phyloP scores from a whole-genome alignment of 441 rosid genomes.

The Gossypium armourianum region DNA sequence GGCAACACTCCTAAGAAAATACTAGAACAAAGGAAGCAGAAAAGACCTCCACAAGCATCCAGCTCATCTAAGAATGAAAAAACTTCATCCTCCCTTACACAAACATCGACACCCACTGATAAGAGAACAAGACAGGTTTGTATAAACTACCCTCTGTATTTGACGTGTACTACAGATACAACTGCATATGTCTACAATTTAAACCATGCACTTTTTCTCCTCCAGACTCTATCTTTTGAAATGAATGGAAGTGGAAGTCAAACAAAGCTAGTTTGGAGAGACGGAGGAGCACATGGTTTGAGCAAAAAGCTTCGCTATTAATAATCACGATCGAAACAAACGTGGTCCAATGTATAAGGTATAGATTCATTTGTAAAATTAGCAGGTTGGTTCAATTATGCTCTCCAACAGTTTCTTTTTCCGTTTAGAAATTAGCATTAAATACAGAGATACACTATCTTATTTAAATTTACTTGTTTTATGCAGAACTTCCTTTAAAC shows the following conservation, averaged over 20 bases:
- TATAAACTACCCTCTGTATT: constrained; percentile 10
- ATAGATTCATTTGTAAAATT: constrained; percentile 11
- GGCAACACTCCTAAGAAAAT: constrained; percentile 34
- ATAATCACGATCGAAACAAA: constrained; percentile 16
- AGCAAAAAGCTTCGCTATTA: constrained; percentile 27
- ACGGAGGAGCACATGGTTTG: constrained; percentile 27
- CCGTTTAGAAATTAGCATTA: neutral
- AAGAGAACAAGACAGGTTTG: constrained; percentile 71
- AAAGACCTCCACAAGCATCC: constrained; percentile 32
- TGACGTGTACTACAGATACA: neutral
- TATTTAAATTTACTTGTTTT: neutral
- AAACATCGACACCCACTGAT: constrained; percentile 53
- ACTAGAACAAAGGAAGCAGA: constrained; percentile 51
- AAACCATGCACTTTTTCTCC: constrained; percentile 10
- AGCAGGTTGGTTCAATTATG: constrained; percentile 24
- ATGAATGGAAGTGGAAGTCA: constrained; percentile 48
- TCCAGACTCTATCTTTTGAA: constrained; percentile 59
- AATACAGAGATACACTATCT: neutral
- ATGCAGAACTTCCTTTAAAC: constrained; percentile 11
- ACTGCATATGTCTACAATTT: neutral
- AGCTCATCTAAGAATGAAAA: constrained; percentile 31
- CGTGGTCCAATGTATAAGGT: neutral
- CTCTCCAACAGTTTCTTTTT: constrained; percentile 5
- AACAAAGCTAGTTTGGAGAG: constrained; percentile 73
- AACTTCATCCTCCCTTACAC: constrained; percentile 29